Evolutionary conservation across 2,329 filamentous ascomycete genomes (phyloP).

Genomic region (Magnaporthiopsis incrustans): DNA sequence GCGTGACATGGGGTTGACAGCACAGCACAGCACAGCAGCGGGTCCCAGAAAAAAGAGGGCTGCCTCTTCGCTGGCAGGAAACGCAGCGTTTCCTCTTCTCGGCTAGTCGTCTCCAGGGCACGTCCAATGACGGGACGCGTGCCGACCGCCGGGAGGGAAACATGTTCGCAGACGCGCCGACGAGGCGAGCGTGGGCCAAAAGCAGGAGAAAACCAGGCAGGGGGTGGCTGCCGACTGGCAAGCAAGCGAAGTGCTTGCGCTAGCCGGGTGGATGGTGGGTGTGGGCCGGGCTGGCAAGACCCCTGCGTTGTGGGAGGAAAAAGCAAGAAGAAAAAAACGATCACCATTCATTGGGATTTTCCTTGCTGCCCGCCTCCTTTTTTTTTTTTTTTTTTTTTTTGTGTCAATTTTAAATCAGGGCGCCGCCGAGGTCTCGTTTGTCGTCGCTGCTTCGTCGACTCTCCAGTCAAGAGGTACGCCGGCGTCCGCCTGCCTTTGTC

Average conservation of each 20-base stretch:
- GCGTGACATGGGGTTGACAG: not conserved
- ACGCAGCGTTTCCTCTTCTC: too few relatives aligned
- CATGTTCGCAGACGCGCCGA: not conserved
- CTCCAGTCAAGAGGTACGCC: not conserved
- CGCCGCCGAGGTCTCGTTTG: not conserved
- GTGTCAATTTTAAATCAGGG: constrained; percentile 4
- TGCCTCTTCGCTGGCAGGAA: not conserved
- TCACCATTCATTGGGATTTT: not conserved
- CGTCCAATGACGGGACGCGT: not conserved
- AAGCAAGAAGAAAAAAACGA: not conserved
- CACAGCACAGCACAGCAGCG: not conserved
- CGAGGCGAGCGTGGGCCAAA: not conserved
- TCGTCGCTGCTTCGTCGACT: not conserved
- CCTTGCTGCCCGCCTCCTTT: not conserved
- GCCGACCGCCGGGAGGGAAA: not conserved
- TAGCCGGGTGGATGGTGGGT: too few relatives aligned
- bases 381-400: not conserved
- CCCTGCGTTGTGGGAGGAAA: not conserved
- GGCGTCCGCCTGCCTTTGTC: not conserved
- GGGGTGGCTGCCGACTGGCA: not conserved
- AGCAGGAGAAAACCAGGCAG: not conserved
- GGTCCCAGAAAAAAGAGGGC: not conserved
- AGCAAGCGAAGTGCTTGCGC: not conserved
- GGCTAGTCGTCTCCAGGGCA: not conserved
- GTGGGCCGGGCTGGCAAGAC: not conserved